Percentiles rank a stretch among this genome's conserved stretches.
Evolutionary conservation across 2,329 filamentous ascomycete species (phyloP).

Genomic region (Gliomastix tumulicola): DNA sequence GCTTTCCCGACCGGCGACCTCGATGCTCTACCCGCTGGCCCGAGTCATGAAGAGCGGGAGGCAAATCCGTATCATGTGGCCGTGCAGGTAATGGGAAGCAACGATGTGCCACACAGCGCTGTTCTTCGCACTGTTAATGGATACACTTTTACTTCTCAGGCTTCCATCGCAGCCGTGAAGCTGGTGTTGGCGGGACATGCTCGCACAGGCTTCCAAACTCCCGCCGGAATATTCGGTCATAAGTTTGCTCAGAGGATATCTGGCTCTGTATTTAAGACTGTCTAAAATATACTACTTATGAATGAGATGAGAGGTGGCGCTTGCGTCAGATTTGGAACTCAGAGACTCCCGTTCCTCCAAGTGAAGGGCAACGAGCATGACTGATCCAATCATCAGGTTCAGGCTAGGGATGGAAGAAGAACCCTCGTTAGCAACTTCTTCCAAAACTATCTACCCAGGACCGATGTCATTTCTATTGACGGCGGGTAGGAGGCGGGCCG

Average conservation of each 20-base stretch:
- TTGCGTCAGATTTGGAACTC: no score
- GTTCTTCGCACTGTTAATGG: conserved; percentile 12
- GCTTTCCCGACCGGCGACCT: conserved; percentile 4
- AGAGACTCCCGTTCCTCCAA: no score
- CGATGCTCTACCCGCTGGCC: conserved; percentile 8
- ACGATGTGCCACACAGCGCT: conserved; percentile 4
- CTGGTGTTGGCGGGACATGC: conserved; percentile 7
- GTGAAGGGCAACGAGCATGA: no score
- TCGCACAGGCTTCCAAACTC: conserved; percentile 10
- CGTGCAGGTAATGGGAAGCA: conserved; percentile 4
- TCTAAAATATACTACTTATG: no score
- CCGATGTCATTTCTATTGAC: no score
- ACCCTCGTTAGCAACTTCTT: no score
- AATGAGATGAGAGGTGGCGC: no score
- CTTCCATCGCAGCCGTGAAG: conserved; percentile 8
- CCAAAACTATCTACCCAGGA: no score
- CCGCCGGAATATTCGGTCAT: conserved; percentile 9
- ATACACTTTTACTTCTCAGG: conserved; percentile 11
- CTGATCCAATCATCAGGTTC: no score
- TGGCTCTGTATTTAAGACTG: neutral
- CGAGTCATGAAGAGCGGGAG: conserved; percentile 7
- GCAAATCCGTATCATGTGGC: conserved; percentile 11
- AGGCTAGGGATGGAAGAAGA: no score
- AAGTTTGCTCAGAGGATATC: conserved; percentile 7
- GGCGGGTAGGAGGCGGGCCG: no score